A percentile compares a stretch with the other conserved stretches of the same genome.
Conservation (phyloP, 2,329 filamentous ascomycete species). For the Stagonosporopsis vannaccii region DNA sequence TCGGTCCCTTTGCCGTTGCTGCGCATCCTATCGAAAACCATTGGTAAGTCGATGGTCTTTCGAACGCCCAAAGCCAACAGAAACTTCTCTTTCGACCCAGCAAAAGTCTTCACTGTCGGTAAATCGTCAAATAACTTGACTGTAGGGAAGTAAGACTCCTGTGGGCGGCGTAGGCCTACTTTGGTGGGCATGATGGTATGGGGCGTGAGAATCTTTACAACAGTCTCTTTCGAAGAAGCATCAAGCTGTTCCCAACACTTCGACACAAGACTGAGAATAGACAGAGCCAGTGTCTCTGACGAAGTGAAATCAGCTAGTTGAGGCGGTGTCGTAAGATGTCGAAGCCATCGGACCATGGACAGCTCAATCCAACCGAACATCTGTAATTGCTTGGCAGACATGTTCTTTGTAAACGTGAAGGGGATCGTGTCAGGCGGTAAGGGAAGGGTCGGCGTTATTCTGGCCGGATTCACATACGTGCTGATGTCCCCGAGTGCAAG, state of each 20-base stretch:
- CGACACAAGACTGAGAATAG: conserved; percentile 80
- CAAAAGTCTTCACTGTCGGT: conserved; percentile 75
- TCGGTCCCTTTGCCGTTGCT: conserved; percentile 61
- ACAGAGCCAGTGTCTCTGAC: conserved; percentile 75
- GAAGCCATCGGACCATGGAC: conserved; percentile 84
- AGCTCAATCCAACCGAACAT: conserved; percentile 87
- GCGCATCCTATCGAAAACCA: conserved; percentile 88
- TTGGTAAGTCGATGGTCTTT: conserved; percentile 92
- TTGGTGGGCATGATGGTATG: conserved; percentile 88
- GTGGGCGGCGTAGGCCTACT: conserved; percentile 83
- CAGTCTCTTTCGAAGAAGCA: conserved; percentile 67
- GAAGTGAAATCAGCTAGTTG: conserved; percentile 69
- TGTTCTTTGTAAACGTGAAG: conserved; percentile 77
- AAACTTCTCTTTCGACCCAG: conserved; percentile 89
- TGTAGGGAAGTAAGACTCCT: conserved; percentile 89
- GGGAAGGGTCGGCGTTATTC: conserved; percentile 82
- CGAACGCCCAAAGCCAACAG: conserved; percentile 83
- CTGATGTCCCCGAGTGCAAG: conserved; percentile 79
- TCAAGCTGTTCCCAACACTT: conserved; percentile 89
- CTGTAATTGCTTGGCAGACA: conserved; percentile 73
- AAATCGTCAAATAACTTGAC: conserved; percentile 96
- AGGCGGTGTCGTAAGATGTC: conserved; percentile 71
- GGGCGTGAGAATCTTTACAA: conserved; percentile 69
- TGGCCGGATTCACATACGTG: conserved; percentile 77
- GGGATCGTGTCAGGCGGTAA: conserved; percentile 84